A percentile compares a stretch with the other conserved stretches of the same genome.
Conservation (phyloP, 2,329 filamentous ascomycete species). For the Neoscytalidium dimidiatum region DNA sequence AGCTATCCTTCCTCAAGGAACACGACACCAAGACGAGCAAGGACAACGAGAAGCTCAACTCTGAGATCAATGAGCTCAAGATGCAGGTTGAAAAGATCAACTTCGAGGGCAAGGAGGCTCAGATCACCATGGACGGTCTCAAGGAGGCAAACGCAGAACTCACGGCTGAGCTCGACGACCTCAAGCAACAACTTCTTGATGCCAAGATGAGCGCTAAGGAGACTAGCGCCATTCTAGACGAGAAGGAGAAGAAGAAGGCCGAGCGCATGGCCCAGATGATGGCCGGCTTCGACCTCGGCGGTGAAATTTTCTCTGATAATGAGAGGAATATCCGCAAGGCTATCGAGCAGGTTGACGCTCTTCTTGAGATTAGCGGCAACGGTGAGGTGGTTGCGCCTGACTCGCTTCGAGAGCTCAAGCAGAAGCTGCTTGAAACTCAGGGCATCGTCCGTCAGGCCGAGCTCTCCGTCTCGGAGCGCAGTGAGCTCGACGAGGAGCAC, state of each 20-base stretch:
- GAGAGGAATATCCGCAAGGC: constrained; percentile 81
- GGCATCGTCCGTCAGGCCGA: constrained; percentile 92
- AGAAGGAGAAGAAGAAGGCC: constrained; percentile 98
- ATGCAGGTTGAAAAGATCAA: constrained; percentile 96
- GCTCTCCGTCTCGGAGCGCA: constrained; percentile 74
- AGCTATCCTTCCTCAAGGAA: constrained; percentile 82
- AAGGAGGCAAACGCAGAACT: constrained; percentile 96
- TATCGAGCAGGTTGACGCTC: constrained; percentile 77
- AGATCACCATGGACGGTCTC: constrained; percentile 95
- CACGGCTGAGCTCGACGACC: constrained; percentile 86
- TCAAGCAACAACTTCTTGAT: constrained; percentile 94
- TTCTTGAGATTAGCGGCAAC: constrained; percentile 73
- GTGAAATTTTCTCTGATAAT: constrained; percentile 90
- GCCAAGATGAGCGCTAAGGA: constrained; percentile 97
- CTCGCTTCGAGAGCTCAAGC: constrained; percentile 74
- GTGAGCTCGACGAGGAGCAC: constrained; percentile 63
- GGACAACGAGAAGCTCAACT: constrained; percentile 83
- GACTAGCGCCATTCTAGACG: constrained; percentile 82
- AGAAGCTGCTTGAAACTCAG: constrained; percentile 83
- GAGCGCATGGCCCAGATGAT: constrained; percentile 99
- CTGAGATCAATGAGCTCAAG: constrained; percentile 87
- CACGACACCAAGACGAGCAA: constrained; percentile 80
- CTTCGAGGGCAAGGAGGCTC: constrained; percentile 94
- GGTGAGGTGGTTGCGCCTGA: constrained; percentile 82
- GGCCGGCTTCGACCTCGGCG: constrained; percentile 94